Evolutionary conservation across 257 asterid genomes (phyloP).

Genomic region (Solanum pinnatisectum): DNA sequence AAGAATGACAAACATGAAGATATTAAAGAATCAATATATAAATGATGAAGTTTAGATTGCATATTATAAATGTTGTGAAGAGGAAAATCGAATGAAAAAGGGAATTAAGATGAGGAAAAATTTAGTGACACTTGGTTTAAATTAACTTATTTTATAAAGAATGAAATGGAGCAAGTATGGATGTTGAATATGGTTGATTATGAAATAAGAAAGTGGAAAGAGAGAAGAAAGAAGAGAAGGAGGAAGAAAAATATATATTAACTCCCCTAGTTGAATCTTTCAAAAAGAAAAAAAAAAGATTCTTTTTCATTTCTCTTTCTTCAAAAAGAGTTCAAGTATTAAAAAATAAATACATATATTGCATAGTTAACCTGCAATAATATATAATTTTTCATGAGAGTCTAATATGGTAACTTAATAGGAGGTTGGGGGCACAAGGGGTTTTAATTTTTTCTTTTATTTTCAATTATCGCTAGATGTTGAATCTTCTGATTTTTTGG

Average conservation of each 20-base stretch:
- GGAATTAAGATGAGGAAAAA: neutral
- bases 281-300: neutral
- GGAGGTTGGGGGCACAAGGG: fast-evolving
- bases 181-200: neutral
- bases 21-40: neutral
- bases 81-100: neutral
- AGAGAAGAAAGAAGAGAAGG: neutral
- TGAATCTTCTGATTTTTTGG: neutral
- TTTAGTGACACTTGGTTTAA: neutral
- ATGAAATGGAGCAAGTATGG: neutral
- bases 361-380: neutral
- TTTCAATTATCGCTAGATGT: neutral
- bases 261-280: neutral
- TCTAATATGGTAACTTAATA: neutral
- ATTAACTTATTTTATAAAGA: neutral
- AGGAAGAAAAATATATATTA: neutral
- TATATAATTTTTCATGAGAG: neutral
- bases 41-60: neutral
- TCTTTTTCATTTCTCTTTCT: neutral
- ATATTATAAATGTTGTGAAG: neutral
- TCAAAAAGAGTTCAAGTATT: neutral
- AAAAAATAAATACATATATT: neutral
- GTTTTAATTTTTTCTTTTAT: neutral
- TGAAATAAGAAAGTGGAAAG: neutral
- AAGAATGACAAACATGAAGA: neutral